Percentiles rank a stretch among this genome's conserved stretches.
Evolutionary conservation across 768 basidiomycete species (phyloP).

Genomic region (Mycena vitilis): DNA sequence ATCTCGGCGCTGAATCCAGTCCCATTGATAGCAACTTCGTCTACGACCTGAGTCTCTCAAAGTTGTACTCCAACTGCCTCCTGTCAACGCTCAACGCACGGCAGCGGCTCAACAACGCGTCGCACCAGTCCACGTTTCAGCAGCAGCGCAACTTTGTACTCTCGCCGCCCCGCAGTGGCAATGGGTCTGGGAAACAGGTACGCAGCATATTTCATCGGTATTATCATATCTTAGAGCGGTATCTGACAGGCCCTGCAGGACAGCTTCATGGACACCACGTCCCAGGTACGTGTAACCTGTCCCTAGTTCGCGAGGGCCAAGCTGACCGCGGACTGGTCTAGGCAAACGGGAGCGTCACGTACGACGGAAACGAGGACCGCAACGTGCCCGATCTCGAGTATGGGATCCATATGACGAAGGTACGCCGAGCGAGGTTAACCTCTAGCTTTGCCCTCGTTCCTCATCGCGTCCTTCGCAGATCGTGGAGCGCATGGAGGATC

Average conservation of each 20-base stretch:
- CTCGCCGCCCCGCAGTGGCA: constrained; percentile 30
- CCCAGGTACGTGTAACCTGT: not conserved
- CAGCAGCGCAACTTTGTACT: constrained; percentile 34
- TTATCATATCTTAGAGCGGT: not conserved
- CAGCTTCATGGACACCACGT: constrained; percentile 5
- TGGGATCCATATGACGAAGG: constrained; percentile 55
- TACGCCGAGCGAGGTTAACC: constrained; percentile 11
- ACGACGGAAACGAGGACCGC: constrained; percentile 12
- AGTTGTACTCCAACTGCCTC: constrained; percentile 61
- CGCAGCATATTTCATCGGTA: not conserved
- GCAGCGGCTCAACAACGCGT: constrained; percentile 45
- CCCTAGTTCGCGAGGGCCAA: not conserved
- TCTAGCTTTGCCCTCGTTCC: no score
- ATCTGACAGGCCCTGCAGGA: not conserved
- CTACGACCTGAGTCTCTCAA: constrained; percentile 61
- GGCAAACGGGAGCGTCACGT: constrained; percentile 40
- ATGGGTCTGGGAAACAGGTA: constrained; percentile 32
- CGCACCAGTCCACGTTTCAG: constrained; percentile 38
- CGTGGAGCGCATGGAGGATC: constrained; percentile 49
- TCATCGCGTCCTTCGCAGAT: constrained; percentile 39
- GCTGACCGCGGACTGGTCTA: not conserved
- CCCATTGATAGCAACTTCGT: constrained; percentile 51
- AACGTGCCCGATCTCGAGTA: constrained; percentile 39
- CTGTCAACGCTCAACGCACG: constrained; percentile 62
- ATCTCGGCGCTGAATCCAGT: no score